phyloP scores from a whole-genome alignment of 2,329 filamentous ascomycete genomes.

The Nothomitra cinnamomea region DNA sequence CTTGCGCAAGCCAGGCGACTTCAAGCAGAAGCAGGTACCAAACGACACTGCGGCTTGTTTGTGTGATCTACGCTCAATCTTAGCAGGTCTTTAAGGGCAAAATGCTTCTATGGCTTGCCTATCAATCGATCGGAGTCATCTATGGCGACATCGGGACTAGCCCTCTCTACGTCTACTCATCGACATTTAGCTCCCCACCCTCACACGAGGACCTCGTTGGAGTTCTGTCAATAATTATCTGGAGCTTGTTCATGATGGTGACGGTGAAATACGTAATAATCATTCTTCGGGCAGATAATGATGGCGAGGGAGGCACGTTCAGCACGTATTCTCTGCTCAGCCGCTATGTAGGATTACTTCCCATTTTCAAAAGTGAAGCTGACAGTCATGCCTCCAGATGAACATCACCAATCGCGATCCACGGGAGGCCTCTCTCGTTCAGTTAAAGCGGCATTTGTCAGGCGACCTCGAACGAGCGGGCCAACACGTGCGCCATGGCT shows the following conservation, averaged over 20 bases:
- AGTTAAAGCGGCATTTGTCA: constrained; percentile 29
- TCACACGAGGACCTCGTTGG: constrained; percentile 32
- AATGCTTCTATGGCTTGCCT: constrained; percentile 27
- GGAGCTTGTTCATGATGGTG: constrained; percentile 38
- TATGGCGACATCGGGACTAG: constrained; percentile 43
- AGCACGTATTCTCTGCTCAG: constrained; percentile 34
- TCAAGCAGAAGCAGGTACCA: constrained; percentile 11
- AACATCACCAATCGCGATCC: constrained; percentile 37
- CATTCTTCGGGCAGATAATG: constrained; percentile 35
- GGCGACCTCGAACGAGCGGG: constrained; percentile 28
- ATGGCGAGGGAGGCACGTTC: constrained; percentile 41
- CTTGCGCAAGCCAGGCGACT: constrained; percentile 11
- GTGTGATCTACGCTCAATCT: constrained; percentile 1
- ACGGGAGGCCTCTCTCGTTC: constrained; percentile 27
- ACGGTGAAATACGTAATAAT: constrained; percentile 39
- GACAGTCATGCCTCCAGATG: constrained; percentile 18
- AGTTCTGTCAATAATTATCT: constrained; percentile 36
- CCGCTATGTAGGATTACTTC: constrained; percentile 25
- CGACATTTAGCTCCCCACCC: constrained; percentile 30
- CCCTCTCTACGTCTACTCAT: constrained; percentile 39
- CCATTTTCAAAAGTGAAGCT: not conserved
- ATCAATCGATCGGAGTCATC: constrained; percentile 39
- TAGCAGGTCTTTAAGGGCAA: constrained; percentile 16
- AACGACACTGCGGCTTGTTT: not conserved
- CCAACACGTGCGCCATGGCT: constrained; percentile 24